Evolutionary conservation across 2,329 filamentous ascomycete species (phyloP).

Genomic region (Penicillium griseofulvum): DNA sequence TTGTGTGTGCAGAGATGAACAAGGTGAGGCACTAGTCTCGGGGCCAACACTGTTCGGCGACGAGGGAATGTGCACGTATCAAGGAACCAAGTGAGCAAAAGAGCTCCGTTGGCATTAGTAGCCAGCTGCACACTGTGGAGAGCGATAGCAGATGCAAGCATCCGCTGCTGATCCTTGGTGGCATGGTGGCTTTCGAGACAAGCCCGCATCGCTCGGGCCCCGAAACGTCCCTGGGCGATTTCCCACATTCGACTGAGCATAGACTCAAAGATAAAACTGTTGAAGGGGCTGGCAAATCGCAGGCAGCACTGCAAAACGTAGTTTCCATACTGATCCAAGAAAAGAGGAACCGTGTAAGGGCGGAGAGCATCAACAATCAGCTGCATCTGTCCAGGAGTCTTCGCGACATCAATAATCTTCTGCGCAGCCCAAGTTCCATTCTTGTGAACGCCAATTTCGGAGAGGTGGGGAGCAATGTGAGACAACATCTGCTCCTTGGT

Average conservation of each 20-base stretch:
- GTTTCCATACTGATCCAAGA: conserved; percentile 97
- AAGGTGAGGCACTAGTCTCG: conserved; percentile 85
- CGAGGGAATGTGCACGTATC: conserved; percentile 96
- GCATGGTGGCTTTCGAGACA: conserved; percentile 95
- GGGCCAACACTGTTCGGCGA: conserved; percentile 85
- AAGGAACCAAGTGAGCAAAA: conserved; percentile 94
- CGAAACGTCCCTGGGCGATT: conserved; percentile 86
- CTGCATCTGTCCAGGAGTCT: conserved; percentile 76
- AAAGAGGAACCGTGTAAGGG: conserved; percentile 83
- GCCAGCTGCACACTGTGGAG: conserved; percentile 94
- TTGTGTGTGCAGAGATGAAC: conserved; percentile 98
- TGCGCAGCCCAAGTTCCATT: conserved; percentile 99
- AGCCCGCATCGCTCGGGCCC: conserved; percentile 91
- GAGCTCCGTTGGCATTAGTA: conserved; percentile 90
- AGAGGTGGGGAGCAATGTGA: conserved; percentile 85
- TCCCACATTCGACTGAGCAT: conserved; percentile 96
- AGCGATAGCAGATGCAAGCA: conserved; percentile 93
- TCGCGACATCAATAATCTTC: conserved; percentile 97
- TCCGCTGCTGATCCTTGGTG: conserved; percentile 90
- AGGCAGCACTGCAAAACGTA: conserved; percentile 97
- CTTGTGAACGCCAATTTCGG: conserved; percentile 97
- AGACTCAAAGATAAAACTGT: conserved; percentile 96
- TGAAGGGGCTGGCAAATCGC: conserved; percentile 83
- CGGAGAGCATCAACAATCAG: conserved; percentile 81
- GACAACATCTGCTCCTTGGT: conserved; percentile 88